A percentile compares a stretch with the other conserved stretches of the same genome.
phyloP scores from a whole-genome alignment of 768 basidiomycete genomes.

The Trametopsis cervina region DNA sequence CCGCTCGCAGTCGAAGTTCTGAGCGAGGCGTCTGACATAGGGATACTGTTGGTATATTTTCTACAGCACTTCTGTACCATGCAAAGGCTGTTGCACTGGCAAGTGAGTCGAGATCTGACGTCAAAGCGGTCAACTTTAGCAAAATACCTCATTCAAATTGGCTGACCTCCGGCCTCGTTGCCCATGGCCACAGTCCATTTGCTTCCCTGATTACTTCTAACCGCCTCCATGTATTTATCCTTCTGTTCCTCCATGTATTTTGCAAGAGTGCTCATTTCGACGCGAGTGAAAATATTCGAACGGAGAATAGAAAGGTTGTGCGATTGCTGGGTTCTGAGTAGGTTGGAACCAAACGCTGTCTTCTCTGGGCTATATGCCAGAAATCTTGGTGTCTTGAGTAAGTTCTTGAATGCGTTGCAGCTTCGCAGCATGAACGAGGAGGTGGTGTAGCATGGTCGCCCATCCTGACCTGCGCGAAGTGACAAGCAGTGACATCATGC shows the following conservation, averaged over 20 bases:
- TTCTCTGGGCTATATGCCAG: no score
- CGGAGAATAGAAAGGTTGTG: no score
- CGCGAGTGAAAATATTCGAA: no score
- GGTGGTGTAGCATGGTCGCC: no score
- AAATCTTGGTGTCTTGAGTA: no score
- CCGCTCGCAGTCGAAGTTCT: slow-evolving; percentile 76
- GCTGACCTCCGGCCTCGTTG: slow-evolving; percentile 91
- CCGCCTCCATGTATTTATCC: slow-evolving; percentile 50
- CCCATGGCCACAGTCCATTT: slow-evolving; percentile 90
- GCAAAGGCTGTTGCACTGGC: slow-evolving; percentile 84
- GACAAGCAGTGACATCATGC: neutral
- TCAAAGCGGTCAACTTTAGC: neutral
- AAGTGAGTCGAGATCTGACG: slow-evolving; percentile 83
- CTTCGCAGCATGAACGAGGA: no score
- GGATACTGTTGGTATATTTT: slow-evolving; percentile 53
- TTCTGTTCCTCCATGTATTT: slow-evolving; percentile 29
- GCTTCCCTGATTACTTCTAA: slow-evolving; percentile 35
- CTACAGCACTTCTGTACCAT: slow-evolving; percentile 58
- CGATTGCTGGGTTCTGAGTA: no score
- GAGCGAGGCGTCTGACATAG: slow-evolving; percentile 60
- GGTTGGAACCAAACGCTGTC: no score
- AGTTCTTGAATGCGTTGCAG: no score
- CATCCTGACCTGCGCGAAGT: no score
- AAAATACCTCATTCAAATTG: neutral
- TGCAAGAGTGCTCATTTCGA: neutral